Evolutionary conservation across 306 rosid species (phyloP).

Genomic region (Ziziphus jujuba): DNA sequence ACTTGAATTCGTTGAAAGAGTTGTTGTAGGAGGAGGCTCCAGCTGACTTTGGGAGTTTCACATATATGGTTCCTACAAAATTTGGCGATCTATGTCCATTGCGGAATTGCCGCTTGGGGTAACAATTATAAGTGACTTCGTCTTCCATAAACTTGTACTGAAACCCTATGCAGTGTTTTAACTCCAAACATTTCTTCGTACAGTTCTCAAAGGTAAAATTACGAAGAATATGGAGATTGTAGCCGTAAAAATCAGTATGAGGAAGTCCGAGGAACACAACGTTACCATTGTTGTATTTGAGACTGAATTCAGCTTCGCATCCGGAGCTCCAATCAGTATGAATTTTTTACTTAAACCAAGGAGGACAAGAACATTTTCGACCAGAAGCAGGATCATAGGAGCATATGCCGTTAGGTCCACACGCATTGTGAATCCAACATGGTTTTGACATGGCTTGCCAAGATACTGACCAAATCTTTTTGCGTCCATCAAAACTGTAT

Average conservation of each 20-base stretch:
- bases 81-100: constrained; percentile 33
- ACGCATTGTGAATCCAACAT: constrained; percentile 47
- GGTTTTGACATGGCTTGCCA: constrained; percentile 48
- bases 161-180: constrained; percentile 47
- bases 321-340: too few relatives aligned
- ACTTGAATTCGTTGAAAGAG: background rate
- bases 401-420: constrained; percentile 28
- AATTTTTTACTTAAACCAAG: too few relatives aligned
- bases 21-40: background rate
- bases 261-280: constrained; percentile 26
- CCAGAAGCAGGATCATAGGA: constrained; percentile 6
- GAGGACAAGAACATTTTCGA: constrained; percentile 17
- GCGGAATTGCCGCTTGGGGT: constrained; percentile 22
- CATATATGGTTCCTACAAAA: constrained; percentile 25
- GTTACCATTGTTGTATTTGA: constrained; percentile 16
- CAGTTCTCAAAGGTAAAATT: constrained; percentile 41
- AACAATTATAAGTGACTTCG: constrained; percentile 29
- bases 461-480: constrained; percentile 35
- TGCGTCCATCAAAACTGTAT: constrained; percentile 45
- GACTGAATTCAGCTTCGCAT: constrained; percentile 30
- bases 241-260: constrained; percentile 45
- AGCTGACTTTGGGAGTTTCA: constrained; percentile 43
- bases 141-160: constrained; percentile 29
- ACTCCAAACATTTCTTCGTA: constrained; percentile 29
- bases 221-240: constrained; percentile 11